A percentile compares a stretch with the other conserved stretches of the same genome.
phyloP scores from a whole-genome alignment of 75 land plant genomes.

The Picea sitchensis region DNA sequence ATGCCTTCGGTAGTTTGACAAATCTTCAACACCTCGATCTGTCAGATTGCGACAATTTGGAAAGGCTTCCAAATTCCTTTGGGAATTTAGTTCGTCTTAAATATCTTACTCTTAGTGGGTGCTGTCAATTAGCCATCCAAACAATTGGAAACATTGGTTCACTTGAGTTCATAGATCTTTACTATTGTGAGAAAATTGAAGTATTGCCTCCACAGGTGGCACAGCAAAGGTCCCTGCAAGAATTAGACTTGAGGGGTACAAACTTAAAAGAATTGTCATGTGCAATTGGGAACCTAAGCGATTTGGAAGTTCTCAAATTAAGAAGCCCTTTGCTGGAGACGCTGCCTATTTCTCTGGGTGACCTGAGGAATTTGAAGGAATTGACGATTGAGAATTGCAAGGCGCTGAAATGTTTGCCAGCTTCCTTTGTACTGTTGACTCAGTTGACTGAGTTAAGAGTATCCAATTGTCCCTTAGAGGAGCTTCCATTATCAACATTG shows the following conservation, averaged over 20 bases:
- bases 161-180: not conserved
- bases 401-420: not conserved
- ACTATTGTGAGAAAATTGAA: not conserved
- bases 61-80: not conserved
- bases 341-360: not conserved
- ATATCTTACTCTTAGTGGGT: not conserved
- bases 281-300: not conserved
- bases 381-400: not conserved
- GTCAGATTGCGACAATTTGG: not conserved
- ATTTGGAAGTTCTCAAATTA: not conserved
- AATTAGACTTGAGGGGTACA: not conserved
- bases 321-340: no score
- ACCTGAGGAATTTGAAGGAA: not conserved
- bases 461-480: no score
- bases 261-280: not conserved
- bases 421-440: no score
- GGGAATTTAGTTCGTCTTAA: not conserved
- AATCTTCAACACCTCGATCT: not conserved
- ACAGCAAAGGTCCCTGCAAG: not conserved
- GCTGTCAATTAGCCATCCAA: not conserved
- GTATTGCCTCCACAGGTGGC: not conserved
- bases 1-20: not conserved
- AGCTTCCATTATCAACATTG: not conserved
- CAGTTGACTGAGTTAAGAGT: no score
- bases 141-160: not conserved